phyloP scores from a whole-genome alignment of 768 basidiomycete genomes.

The Termitomyces sp. region DNA sequence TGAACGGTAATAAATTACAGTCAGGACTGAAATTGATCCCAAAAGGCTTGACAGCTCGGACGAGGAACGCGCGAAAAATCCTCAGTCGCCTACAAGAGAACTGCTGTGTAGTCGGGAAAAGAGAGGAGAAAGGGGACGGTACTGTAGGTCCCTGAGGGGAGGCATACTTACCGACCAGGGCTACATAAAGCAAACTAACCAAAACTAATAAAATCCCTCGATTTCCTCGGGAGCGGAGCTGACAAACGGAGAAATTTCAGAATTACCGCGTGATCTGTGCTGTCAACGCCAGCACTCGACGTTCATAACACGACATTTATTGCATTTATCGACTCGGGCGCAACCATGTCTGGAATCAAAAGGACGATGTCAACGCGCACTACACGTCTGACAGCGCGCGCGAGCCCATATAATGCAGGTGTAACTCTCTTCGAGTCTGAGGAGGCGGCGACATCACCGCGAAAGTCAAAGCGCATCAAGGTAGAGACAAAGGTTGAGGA shows the following conservation, averaged over 20 bases:
- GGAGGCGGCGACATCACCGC: slow-evolving; percentile 18
- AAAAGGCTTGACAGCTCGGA: not conserved
- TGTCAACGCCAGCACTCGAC: not conserved
- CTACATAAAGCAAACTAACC: slow-evolving; percentile 11
- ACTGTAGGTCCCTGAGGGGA: slow-evolving; percentile 1
- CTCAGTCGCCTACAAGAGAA: not conserved
- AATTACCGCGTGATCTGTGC: not conserved
- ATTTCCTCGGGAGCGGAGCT: slow-evolving; percentile 1
- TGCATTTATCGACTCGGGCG: not conserved
- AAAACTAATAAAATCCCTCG: slow-evolving; percentile 11
- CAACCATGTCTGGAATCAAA: slow-evolving; percentile 12
- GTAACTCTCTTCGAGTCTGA: slow-evolving; percentile 35
- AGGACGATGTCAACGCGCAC: slow-evolving; percentile 16
- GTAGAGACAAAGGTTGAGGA: slow-evolving; percentile 12
- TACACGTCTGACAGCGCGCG: slow-evolving; percentile 28
- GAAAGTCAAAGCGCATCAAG: slow-evolving; percentile 26
- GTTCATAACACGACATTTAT: not conserved
- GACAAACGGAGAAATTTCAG: slow-evolving; percentile 7
- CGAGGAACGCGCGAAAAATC: not conserved
- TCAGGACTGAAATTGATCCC: not conserved
- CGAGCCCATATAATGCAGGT: slow-evolving; percentile 37
- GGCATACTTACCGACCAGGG: slow-evolving; percentile 5
- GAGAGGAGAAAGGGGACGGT: not conserved
- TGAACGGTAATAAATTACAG: not conserved
- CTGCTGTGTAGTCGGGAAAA: not conserved